Base-by-base conservation (phyloP, 306 rosid genomes). In the Phaseolus lunatus region DNA sequence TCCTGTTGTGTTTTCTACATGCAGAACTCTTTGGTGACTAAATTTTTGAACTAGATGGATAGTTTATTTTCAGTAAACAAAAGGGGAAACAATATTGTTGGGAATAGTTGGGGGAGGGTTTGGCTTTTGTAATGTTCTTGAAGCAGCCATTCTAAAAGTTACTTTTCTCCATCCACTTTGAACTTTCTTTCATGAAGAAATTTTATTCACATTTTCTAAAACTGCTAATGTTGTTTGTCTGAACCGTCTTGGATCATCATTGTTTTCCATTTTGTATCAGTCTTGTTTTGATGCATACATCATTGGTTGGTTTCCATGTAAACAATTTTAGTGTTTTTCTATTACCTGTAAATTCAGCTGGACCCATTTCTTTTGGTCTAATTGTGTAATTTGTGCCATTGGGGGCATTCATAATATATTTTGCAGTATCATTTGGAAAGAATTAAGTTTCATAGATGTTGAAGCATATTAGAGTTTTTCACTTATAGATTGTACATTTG, bases 221-320 rank as follows among this genome's bases (percentile, higher is more conserved):
- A 33, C 63, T 15, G 58, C 23, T 61, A 18, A 47, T 45, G 31
- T 43, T 75, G 15, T 43, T 39, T 11, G 62, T 45, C 39, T 48
- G 15, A n/a, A 50, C 72, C 37, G 19, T 63, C 52, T 76, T 49
- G 72, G 44, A 64, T 43, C 47, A 41, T 57, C 49, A 8, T 44
- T 43, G 33, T 67, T 67, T 9, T 67, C 12, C 58, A 62, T 54
- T 68, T 68, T 44, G 70, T 68, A 43, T 43, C 58, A 18, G 57
- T 67, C 41, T 48, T 56, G 26, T 78, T 67, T 45, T 15, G 20
- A 16, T 52, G 57, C 29, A 58, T 35, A 61, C 18, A 15, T 69
- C 43, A 9, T 70, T 22, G 70, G 63, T 69, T 45, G 71, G 5
- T 37, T 57, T 78, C 64, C 53, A 11, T 15, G 26, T 48, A 11